Evolutionary conservation across 1,284 basidiomycete genomes (phyloP).

Genomic region (Malassezia obtusa): DNA sequence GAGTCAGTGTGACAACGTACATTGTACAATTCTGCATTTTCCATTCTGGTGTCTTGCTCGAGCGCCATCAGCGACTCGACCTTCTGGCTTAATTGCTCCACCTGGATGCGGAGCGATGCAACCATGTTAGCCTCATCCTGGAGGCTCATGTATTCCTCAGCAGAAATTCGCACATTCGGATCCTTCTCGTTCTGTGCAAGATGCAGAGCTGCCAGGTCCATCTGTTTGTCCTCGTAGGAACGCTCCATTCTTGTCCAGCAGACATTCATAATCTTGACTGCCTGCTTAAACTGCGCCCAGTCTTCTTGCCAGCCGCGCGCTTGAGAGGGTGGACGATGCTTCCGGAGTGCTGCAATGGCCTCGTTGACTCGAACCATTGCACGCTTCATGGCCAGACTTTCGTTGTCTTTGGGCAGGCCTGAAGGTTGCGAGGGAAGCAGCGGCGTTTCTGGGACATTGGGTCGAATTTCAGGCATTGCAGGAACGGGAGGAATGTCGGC

Average conservation of each 20-base stretch:
- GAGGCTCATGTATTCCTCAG: constrained; percentile 4
- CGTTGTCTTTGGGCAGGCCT: not conserved
- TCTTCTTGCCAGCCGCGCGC: constrained; percentile 1
- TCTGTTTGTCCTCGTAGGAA: constrained; percentile 17
- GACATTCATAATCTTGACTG: constrained; percentile 10
- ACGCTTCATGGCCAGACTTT: not conserved
- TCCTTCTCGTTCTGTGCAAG: constrained; percentile 12
- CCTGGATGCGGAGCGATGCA: constrained; percentile 15
- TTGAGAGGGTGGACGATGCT: not conserved
- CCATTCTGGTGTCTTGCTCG: constrained; percentile 39
- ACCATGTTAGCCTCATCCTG: constrained; percentile 15
- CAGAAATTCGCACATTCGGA: constrained; percentile 1
- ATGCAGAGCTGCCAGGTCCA: constrained; percentile 13
- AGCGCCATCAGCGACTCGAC: constrained; percentile 34
- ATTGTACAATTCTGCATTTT: constrained; percentile 45
- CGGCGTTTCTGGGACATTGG: not conserved
- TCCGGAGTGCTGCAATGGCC: constrained; percentile 3
- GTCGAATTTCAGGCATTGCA: not conserved
- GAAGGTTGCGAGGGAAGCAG: not conserved
- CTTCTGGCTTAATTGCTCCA: constrained; percentile 28
- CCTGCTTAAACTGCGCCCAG: constrained; percentile 13
- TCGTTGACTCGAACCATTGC: constrained; percentile 9
- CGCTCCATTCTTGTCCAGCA: constrained; percentile 14
- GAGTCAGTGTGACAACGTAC: constrained; percentile 1
- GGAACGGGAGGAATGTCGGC: not conserved